phyloP scores from a whole-genome alignment of 352 stramenopile genomes.

The Blastocystis sp. region DNA sequence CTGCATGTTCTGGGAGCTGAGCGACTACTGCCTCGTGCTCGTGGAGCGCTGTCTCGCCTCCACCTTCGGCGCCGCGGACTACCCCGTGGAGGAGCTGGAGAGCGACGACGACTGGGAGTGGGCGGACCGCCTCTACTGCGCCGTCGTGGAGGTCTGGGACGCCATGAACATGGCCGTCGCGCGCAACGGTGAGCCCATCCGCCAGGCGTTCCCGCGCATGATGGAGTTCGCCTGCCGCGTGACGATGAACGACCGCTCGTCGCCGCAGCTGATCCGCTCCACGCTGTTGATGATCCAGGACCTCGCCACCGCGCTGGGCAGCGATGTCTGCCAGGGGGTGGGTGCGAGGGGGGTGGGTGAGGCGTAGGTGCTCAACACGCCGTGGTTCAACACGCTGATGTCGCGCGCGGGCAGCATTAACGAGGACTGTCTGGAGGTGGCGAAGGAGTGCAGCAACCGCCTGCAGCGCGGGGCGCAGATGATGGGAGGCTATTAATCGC shows the following conservation, averaged over 20 bases:
- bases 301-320: not conserved
- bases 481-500: too few relatives aligned
- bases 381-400: not conserved
- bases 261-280: not conserved
- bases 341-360: not conserved
- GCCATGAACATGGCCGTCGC: not conserved
- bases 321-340: not conserved
- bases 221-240: conserved; percentile 1
- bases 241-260: not conserved
- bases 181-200: not conserved
- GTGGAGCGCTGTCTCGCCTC: not conserved
- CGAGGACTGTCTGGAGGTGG: not conserved
- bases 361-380: not conserved
- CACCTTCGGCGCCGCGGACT: not conserved
- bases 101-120: conserved; percentile 26
- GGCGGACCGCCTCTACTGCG: conserved; percentile 29
- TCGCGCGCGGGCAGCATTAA: not conserved
- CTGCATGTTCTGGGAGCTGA: conserved; percentile 59
- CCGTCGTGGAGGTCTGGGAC: conserved; percentile 57
- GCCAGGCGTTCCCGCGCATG: not conserved
- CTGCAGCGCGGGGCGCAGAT: not conserved
- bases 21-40: not conserved
- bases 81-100: not conserved
- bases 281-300: not conserved
- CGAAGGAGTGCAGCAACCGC: not conserved